phyloP scores from a whole-genome alignment of 768 basidiomycete species.

The Suillus decipiens region DNA sequence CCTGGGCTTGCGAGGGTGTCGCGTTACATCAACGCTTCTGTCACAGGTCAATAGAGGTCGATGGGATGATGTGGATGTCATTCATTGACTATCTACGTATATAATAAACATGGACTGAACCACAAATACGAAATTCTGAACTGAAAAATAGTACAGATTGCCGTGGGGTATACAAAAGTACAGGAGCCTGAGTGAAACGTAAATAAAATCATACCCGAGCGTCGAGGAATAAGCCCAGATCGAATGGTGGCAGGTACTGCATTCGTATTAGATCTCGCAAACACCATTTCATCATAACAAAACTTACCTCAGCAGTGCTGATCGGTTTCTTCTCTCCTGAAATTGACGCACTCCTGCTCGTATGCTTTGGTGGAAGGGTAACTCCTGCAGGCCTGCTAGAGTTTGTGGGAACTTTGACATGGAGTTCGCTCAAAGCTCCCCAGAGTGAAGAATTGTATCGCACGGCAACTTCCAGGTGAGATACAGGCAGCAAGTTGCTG shows the following conservation, averaged over 20 bases:
- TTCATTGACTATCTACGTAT: constrained; percentile 32
- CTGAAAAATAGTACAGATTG: constrained; percentile 11
- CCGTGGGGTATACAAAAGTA: constrained; percentile 10
- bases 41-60: constrained; percentile 56
- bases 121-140: constrained; percentile 24
- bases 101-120: constrained; percentile 15
- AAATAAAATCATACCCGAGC: constrained; percentile 39
- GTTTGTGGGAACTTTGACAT: constrained; percentile 43
- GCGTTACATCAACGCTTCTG: constrained; percentile 43
- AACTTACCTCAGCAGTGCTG: constrained; percentile 36
- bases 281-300: neutral
- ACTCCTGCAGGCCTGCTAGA: constrained; percentile 44
- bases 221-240: constrained; percentile 55
- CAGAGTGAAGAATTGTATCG: constrained; percentile 68
- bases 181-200: constrained; percentile 1
- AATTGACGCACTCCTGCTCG: constrained; percentile 20
- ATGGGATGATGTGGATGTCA: constrained; percentile 63
- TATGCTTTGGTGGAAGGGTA: constrained; percentile 40
- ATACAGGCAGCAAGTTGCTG: constrained; percentile 51
- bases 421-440: constrained; percentile 53
- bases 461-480: constrained; percentile 62
- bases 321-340: constrained; percentile 36
- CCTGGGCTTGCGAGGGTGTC: constrained; percentile 59
- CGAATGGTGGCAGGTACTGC: constrained; percentile 53
- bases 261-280: neutral